These are phyloP conservation scores for Salvia hispanica DNA, from an alignment of 257 asterid species.

Conservation along the genomic window DNA sequence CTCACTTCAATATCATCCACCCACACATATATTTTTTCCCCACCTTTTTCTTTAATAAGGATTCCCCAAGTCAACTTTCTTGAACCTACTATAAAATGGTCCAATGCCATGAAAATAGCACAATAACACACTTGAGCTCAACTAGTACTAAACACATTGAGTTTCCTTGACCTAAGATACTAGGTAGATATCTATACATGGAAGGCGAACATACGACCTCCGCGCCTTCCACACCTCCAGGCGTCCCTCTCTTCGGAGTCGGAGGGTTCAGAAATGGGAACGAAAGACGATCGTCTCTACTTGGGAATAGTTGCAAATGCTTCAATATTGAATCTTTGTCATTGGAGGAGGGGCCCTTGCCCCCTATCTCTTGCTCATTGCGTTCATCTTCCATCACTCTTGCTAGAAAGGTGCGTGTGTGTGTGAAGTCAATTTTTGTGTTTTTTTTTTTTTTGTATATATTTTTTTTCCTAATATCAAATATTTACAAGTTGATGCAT, in stretches of 20 bases:
- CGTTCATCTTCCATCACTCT: conserved; percentile 75
- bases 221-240: conserved; percentile 73
- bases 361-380: conserved; percentile 61
- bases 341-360: conserved; percentile 65
- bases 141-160: not conserved
- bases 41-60: conserved; percentile 29
- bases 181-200: conserved; percentile 5
- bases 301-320: conserved; percentile 37
- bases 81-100: conserved; percentile 25
- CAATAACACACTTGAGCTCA: too few species aligned
- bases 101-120: too few species aligned
- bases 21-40: too few species aligned
- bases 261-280: conserved; percentile 45
- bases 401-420: conserved; percentile 59
- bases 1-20: conserved; percentile 42
- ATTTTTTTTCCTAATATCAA: too few species aligned
- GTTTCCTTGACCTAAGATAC: too few species aligned
- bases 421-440: too few species aligned
- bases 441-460: not conserved
- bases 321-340: conserved; percentile 59
- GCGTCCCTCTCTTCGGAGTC: conserved; percentile 68
- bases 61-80: conserved; percentile 55
- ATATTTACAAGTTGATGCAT: too few species aligned
- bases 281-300: conserved; percentile 40
- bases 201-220: conserved; percentile 59